Percentiles rank a stretch among this genome's conserved stretches.
Conservation (phyloP, 83 land plant species). For the Picea abies region DNA sequence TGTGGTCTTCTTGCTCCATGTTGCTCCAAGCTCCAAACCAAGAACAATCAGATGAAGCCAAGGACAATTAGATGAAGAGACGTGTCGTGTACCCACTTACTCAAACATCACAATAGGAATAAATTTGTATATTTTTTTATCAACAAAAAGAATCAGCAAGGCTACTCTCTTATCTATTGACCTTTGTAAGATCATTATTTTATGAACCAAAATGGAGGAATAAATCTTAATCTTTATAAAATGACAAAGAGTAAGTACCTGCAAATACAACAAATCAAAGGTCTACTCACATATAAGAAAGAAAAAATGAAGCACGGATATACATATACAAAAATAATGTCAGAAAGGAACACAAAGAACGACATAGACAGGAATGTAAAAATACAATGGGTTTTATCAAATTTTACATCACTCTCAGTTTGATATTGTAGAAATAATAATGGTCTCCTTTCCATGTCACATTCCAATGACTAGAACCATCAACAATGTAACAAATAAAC, state of each 20-base stretch:
- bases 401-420: background rate
- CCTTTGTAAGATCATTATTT: background rate
- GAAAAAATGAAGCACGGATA: background rate
- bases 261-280: constrained; percentile 5
- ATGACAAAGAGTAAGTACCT: background rate
- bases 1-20: too few relatives aligned
- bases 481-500: constrained; percentile 7
- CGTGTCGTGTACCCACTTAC: too few relatives aligned
- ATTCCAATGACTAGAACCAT: background rate
- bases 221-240: background rate
- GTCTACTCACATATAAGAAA: background rate
- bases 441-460: constrained; percentile 87
- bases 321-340: background rate
- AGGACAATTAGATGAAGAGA: too few relatives aligned
- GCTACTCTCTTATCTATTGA: background rate
- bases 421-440: background rate
- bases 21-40: too few relatives aligned
- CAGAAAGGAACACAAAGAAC: background rate
- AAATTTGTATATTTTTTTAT: background rate
- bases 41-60: too few relatives aligned
- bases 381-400: background rate
- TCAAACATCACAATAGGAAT: too few relatives aligned
- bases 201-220: constrained; percentile 1
- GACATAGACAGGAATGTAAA: background rate
- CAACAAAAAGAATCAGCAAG: background rate